These are phyloP conservation scores for Strobilomyces confusus DNA, from an alignment of 768 basidiomycete species.

Conservation along the genomic window DNA sequence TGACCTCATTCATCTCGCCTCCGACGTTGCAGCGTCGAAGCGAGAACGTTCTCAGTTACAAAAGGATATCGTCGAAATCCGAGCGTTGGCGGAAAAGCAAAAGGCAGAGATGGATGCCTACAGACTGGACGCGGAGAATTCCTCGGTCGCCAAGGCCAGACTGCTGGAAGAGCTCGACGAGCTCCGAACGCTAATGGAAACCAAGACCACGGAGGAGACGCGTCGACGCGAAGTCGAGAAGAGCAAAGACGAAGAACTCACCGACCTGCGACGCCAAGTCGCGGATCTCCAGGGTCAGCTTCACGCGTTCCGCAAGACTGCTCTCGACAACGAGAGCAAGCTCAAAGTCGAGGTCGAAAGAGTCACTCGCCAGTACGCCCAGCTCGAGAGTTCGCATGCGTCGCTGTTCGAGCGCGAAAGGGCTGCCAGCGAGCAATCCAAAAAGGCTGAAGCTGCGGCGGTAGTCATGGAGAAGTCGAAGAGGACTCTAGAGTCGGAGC, in stretches of 20 bases:
- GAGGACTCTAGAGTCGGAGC: conserved; percentile 64
- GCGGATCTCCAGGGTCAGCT: conserved; percentile 62
- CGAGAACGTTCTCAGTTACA: conserved; percentile 50
- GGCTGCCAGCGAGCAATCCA: conserved; percentile 45
- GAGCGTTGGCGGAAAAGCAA: conserved; percentile 63
- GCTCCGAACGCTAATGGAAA: conserved; percentile 75
- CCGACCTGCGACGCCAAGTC: conserved; percentile 62
- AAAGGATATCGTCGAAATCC: conserved; percentile 64
- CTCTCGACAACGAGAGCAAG: conserved; percentile 65
- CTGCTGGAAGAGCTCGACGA: conserved; percentile 84
- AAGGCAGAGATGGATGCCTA: conserved; percentile 58
- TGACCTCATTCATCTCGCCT: conserved; percentile 51
- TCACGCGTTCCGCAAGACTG: conserved; percentile 54
- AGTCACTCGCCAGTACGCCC: conserved; percentile 52
- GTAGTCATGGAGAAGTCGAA: conserved; percentile 66
- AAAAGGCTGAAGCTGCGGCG: conserved; percentile 45
- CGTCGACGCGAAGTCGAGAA: conserved; percentile 80
- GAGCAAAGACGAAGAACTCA: conserved; percentile 82
- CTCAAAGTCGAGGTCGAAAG: conserved; percentile 74
- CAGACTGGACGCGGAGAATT: conserved; percentile 49
- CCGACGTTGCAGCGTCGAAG: conserved; percentile 52
- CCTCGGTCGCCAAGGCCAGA: conserved; percentile 46
- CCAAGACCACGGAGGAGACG: conserved; percentile 83
- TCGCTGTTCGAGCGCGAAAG: conserved; percentile 64
- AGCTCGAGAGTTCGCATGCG: conserved; percentile 55